Evolutionary conservation across 2,329 filamentous ascomycete genomes (phyloP), one percentile per base, ranked within the genome.

Genomic region (Hypoxylon sp.): DNA sequence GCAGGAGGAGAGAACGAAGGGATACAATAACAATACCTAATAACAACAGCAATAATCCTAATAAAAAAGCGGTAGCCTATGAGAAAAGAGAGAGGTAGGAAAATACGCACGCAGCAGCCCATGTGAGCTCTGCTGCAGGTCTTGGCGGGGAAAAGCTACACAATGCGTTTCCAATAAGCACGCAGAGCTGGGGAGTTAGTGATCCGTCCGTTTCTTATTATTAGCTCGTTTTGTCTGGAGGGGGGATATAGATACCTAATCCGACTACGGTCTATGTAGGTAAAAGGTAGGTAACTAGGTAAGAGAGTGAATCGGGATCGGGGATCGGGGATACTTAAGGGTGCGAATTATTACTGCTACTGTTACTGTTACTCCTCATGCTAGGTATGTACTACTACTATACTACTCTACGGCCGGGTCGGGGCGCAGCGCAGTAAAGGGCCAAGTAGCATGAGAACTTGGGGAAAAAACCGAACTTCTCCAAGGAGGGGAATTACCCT

Each of bases 71-170:
- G 31, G 39, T 44, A 44, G 39, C 39, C 39, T 24, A 35, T 29
- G 54, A 63, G 46, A 67, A 61, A 65, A 65, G 22, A 67, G 59
- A 65, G 63, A 29, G 31, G 59, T 59, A 54, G 62, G 60, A 61
- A 63, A 63, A 64, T 37, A 42, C 64, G 65, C 59, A 65, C 65
- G 64, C 51, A 57, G 50, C 35, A 61, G 68, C 17, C 53, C 68
- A 68, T 68, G 68, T 71, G 67, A 70, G 67, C 67, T 63, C 42
- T 60, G 33, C 24, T 65, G 64, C 67, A 70, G 51, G 54, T 61
- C 67, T 70, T 65, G 67, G 67, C 64, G 37, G 26, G 26, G 31
- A 29, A 48, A 47, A 47, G 44, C 46, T 52, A 46, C 47, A 44
- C 35, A 26, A 47, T 17, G 14, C 6, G 10, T 48, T 53, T 48